Base-by-base conservation (phyloP, 2,329 filamentous ascomycete genomes). In the Phyllachora maydis region DNA sequence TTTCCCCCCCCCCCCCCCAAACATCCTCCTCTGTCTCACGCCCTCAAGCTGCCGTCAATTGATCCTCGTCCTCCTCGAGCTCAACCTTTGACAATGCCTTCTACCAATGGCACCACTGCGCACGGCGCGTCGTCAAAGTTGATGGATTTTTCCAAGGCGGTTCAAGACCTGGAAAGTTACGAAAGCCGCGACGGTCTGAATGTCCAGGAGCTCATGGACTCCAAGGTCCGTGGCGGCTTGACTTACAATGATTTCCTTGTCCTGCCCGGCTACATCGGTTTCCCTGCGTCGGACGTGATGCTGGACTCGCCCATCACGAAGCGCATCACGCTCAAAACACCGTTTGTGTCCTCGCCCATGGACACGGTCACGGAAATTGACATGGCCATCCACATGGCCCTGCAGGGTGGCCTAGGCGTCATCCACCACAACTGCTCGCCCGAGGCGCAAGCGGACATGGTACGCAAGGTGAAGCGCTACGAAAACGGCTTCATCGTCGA, bases 371-470 rank as follows among this genome's bases (percentile, higher is more conserved):
- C 90, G 20, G 88, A 98, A 59, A 78, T 92, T 56, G 85, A 91
- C 49, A 98, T 98, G 90, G 90, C 88, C 34, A 95, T 98, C 40
- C 79, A 93, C 56, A 92, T 90, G 65, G 79, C 79, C 24, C 64
- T 88, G 16, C 74, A 88, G 44, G 79, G 79, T 39, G 79, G 79
- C 41, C 60, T 90, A 11, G 79, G 88, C 55, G 82, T 98, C 38
- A 91, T 98, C 37, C 88, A 98, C 62, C 88, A 98, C 67, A 98
- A 98, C 62, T 98, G 88, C 65, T 88, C 83, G n/a, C 67, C 83
- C 15, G 81, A 95, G 14, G 78, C 79, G 26, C 88, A 98, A 59
- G 88, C 88, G 35, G 83, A 92, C 58, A 98, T 98, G 88, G 79
- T 98, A 36, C 70, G 81, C 51, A 95, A 93, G 61, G 88, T 98